These are phyloP conservation scores for Postia placenta DNA, from an alignment of 768 basidiomycete species.

Conservation along the genomic window DNA sequence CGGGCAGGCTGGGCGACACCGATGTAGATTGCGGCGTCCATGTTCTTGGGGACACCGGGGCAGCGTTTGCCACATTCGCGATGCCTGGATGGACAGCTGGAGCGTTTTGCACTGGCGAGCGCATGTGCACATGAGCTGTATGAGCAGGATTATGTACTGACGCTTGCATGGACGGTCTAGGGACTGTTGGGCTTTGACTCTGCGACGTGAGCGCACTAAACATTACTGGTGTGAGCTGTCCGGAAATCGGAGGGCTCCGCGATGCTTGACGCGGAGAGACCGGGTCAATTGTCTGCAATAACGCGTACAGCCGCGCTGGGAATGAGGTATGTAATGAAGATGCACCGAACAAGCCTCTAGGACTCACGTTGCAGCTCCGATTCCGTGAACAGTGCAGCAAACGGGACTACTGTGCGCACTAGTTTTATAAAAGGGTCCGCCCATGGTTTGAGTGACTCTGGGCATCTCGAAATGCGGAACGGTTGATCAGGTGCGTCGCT, in stretches of 20 bases:
- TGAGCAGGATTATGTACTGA: neutral
- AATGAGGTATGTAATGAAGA: neutral
- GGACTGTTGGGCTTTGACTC: too few relatives aligned
- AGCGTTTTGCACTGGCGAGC: neutral
- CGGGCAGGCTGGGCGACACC: too few relatives aligned
- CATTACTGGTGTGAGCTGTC: too few relatives aligned
- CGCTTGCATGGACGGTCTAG: too few relatives aligned
- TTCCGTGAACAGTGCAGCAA: conserved; percentile 12
- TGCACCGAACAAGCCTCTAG: neutral
- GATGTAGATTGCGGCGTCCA: too few relatives aligned
- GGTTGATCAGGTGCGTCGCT: conserved; percentile 1
- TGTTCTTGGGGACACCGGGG: too few relatives aligned
- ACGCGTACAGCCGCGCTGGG: conserved; percentile 9
- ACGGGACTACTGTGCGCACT: conserved; percentile 11
- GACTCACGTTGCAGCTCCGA: conserved; percentile 12
- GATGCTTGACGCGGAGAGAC: too few relatives aligned
- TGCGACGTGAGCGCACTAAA: too few relatives aligned
- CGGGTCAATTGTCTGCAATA: conserved; percentile 10
- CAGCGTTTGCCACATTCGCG: too few relatives aligned
- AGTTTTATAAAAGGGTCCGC: conserved; percentile 11
- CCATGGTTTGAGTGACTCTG: conserved; percentile 5
- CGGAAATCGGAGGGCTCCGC: too few relatives aligned
- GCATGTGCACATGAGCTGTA: too few relatives aligned
- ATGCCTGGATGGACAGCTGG: neutral
- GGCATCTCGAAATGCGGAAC: conserved; percentile 12